Evolutionary conservation across 73 alveolate genomes (phyloP).

Genomic region (Paramecium sonneborni): DNA sequence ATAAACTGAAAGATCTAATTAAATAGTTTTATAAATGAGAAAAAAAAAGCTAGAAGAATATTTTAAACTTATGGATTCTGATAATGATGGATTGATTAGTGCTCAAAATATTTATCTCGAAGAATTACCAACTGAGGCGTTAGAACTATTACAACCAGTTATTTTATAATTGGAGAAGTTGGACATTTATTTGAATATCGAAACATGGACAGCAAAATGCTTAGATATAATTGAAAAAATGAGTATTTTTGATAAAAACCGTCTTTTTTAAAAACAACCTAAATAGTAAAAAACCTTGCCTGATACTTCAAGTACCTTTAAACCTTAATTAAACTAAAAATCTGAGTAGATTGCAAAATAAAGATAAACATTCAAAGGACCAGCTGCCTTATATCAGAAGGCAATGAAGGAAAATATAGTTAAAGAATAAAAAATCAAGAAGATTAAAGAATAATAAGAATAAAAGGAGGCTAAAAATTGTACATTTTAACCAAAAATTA

Average conservation of each 20-base stretch:
- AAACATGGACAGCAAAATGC: constrained; percentile 28
- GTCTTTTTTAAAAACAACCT: not conserved
- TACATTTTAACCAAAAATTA: constrained; percentile 36
- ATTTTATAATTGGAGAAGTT: not conserved
- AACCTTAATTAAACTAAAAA: constrained; percentile 13
- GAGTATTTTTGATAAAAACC: not conserved
- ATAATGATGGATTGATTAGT: constrained; percentile 27
- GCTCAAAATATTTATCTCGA: not conserved
- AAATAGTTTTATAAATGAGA: constrained; percentile 18
- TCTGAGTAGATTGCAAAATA: not conserved
- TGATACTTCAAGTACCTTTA: not conserved
- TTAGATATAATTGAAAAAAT: not conserved
- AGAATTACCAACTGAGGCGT: not conserved
- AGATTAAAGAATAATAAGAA: not conserved
- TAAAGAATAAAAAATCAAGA: constrained; percentile 32
- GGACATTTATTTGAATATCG: not conserved
- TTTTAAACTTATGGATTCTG: constrained; percentile 14
- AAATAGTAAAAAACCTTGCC: not conserved
- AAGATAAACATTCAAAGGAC: not conserved
- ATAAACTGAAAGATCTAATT: constrained; percentile 11
- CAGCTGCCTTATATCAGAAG: constrained; percentile 2
- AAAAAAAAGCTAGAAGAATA: constrained; percentile 2
- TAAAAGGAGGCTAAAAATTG: not conserved
- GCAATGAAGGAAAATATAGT: not conserved
- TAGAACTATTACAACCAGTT: constrained; percentile 11